Evolutionary conservation across 495 filamentous ascomycete species (phyloP).

Genomic region (Penicillium atrosanguineum): DNA sequence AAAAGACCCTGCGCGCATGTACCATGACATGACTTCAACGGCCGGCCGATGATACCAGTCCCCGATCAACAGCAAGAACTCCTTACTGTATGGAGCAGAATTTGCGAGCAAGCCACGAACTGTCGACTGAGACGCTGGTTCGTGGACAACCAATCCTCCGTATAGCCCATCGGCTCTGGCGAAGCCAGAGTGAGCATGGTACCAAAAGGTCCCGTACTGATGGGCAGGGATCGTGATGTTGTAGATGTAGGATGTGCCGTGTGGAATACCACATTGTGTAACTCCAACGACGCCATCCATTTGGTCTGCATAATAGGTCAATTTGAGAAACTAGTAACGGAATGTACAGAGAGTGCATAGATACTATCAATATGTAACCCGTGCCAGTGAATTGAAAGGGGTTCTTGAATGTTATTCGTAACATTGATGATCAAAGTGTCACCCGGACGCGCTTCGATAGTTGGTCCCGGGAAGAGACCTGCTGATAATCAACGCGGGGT

Average conservation of each 20-base stretch:
- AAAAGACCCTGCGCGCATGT: conserved; percentile 40
- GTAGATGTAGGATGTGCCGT: conserved; percentile 66
- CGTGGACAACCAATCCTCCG: conserved; percentile 69
- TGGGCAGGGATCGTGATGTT: conserved; percentile 71
- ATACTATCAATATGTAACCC: conserved; percentile 66
- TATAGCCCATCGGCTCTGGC: conserved; percentile 74
- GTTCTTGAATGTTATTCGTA: conserved; percentile 63
- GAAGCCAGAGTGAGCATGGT: conserved; percentile 67
- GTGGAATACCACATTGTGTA: conserved; percentile 64
- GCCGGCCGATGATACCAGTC: conserved; percentile 53
- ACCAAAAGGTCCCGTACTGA: conserved; percentile 81
- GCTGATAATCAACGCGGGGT: not conserved
- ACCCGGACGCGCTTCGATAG: conserved; percentile 47
- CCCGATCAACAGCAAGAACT: conserved; percentile 46
- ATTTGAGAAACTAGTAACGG: not conserved
- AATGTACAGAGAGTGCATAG: not conserved
- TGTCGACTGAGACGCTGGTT: conserved; percentile 41
- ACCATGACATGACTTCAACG: conserved; percentile 44
- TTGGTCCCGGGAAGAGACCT: conserved; percentile 41
- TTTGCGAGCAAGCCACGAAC: conserved; percentile 24
- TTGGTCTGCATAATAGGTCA: conserved; percentile 27
- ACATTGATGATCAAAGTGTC: conserved; percentile 70
- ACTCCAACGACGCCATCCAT: conserved; percentile 73
- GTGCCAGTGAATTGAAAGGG: conserved; percentile 75
- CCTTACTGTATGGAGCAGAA: conserved; percentile 30